Evolutionary conservation across 2,329 filamentous ascomycete species (phyloP).

Genomic region (Alternaria sp.): DNA sequence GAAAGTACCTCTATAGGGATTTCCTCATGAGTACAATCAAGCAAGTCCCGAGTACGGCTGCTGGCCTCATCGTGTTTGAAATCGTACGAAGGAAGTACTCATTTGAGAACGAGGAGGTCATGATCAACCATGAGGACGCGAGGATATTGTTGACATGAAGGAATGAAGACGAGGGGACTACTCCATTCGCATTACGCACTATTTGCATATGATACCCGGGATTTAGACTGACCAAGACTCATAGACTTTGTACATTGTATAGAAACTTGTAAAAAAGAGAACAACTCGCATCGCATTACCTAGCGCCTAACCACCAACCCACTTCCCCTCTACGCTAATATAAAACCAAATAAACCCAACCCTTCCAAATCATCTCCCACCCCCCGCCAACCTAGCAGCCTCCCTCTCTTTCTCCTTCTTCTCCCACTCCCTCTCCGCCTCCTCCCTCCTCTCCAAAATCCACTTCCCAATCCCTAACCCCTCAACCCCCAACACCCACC

Average conservation of each 20-base stretch:
- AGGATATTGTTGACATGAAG: constrained; percentile 69
- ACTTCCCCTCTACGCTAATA: neutral
- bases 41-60: constrained; percentile 79
- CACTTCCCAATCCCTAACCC: neutral
- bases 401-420: neutral
- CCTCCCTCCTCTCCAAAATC: neutral
- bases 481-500: neutral
- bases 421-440: neutral
- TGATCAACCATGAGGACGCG: constrained; percentile 69
- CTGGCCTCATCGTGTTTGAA: constrained; percentile 81
- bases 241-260: neutral
- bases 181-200: neutral
- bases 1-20: constrained; percentile 72
- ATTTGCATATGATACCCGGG: constrained; percentile 29
- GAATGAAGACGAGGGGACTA: neutral
- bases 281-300: constrained; percentile 5
- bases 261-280: neutral
- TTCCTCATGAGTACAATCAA: constrained; percentile 77
- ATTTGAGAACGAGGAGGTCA: constrained; percentile 63
- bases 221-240: constrained; percentile 11
- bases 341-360: neutral
- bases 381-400: too few relatives aligned
- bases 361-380: too few relatives aligned
- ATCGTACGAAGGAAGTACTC: constrained; percentile 77
- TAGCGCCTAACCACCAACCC: neutral